Base-by-base conservation (phyloP, 345 rosid species). In the Dimocarpus longan region DNA sequence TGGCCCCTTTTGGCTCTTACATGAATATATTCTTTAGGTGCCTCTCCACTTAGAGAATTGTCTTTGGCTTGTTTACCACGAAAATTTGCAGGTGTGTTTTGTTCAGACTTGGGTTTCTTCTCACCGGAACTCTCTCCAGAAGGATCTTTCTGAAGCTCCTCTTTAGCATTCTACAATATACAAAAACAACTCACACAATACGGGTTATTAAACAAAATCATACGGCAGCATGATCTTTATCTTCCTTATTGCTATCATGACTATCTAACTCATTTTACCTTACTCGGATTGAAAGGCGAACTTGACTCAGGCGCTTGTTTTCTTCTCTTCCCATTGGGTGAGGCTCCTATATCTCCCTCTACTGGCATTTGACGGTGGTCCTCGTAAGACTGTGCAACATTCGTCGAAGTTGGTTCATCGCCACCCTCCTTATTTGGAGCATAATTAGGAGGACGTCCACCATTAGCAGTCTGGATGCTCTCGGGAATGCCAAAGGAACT, bases 1-100 rank as follows among this genome's bases (percentile, higher is more conserved):
- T 91, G 97, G 82, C 99, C 99, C 84, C 98, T 88, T 85, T 94
- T 86, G 62, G 99, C 99, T 80, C 99, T 91, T 84, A 95, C 87
- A 79, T 93, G 99, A 84, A 93, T 89, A 84, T 93, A 95, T 42
- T 91, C 99, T 81, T 92, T 91, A 2, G 91, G 85, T 66, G 88
- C 92, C 82, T 92, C 96, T 78, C 85, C 93, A 22, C 89, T 87
- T 15, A 85, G 79, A 74, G 98, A 83, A 76, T 79, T 85, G 65
- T 91, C 97, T 80, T 93, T 93, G 68, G 85, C 59, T 77, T 86
- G 95, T 78, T 91, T 89, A 57, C 79, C 78, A 44, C 84, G 86
- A 70, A 78, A 71, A 85, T 86, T 85, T 16, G 82, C 76, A 54
- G 80, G 76, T 8, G 80, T 79, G 78, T 80, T 83, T 80, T 84